phyloP scores from a whole-genome alignment of 306 rosid genomes.

The Malus asiatica region DNA sequence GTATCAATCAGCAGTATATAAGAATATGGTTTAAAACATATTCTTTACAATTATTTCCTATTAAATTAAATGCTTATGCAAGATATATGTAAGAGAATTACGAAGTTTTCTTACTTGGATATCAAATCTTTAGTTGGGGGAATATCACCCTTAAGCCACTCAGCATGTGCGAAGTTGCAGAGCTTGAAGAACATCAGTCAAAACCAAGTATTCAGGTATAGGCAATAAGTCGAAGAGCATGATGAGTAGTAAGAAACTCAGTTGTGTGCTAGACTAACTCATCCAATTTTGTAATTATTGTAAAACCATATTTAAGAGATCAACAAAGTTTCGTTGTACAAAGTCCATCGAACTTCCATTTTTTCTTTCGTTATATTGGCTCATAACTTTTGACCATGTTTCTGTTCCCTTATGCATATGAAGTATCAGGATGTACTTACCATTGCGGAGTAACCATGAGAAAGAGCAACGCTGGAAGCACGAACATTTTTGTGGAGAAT shows the following conservation, averaged over 20 bases:
- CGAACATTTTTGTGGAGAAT: slow-evolving; percentile 16
- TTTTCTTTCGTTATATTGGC: not conserved
- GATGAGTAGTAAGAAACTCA: not conserved
- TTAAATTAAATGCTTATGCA: too few relatives aligned
- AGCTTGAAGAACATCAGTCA: slow-evolving; percentile 6
- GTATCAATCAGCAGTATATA: not conserved
- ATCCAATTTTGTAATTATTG: not conserved
- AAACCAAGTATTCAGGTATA: not conserved
- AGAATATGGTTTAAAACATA: not conserved
- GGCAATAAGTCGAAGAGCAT: not conserved
- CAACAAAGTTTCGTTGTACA: not conserved
- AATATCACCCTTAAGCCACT: slow-evolving; percentile 6
- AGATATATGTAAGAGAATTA: not conserved
- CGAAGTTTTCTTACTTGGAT: slow-evolving; percentile 9
- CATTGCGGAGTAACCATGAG: slow-evolving; percentile 18
- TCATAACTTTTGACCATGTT: not conserved
- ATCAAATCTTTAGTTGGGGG: not conserved
- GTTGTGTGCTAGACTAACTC: not conserved
- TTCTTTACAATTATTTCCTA: not conserved
- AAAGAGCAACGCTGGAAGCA: not conserved
- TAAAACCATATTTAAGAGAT: not conserved
- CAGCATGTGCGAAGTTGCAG: slow-evolving; percentile 1
- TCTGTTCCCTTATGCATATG: not conserved
- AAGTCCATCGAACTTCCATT: not conserved
- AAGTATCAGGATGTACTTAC: slow-evolving; percentile 2